These are phyloP conservation scores for Radiomyces spectabilis DNA, from an alignment of 192 early-diverging fungal species.

Conservation along the genomic window DNA sequence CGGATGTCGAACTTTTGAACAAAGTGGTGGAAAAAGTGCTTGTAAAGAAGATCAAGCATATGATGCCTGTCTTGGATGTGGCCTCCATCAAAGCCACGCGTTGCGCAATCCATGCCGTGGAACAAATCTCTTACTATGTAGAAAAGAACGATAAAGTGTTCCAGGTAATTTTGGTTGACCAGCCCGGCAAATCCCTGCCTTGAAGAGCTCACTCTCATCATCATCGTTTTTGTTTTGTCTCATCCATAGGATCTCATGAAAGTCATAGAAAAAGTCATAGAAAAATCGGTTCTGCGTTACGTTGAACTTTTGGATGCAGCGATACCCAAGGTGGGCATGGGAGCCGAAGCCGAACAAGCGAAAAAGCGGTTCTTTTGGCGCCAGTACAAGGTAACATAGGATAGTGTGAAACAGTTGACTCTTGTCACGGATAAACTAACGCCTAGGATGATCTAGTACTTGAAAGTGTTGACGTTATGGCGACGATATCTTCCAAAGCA, in stretches of 20 bases:
- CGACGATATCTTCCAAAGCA: constrained; percentile 5
- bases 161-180: constrained; percentile 6
- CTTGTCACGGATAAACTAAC: not conserved
- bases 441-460: not conserved
- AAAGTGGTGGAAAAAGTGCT: constrained; percentile 27
- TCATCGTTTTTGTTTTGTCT: not conserved
- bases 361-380: constrained; percentile 23
- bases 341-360: not conserved
- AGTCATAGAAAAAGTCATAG: constrained; percentile 2
- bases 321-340: not conserved
- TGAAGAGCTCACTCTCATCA: not conserved
- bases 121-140: constrained; percentile 31
- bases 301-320: constrained; percentile 11
- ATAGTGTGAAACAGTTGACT: no score
- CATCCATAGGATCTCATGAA: constrained; percentile 6
- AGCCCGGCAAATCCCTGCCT: not conserved
- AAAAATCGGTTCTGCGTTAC: constrained; percentile 11
- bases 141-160: constrained; percentile 15
- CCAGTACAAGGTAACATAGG: constrained; percentile 20
- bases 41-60: constrained; percentile 11
- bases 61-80: constrained; percentile 16
- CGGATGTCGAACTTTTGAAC: constrained; percentile 27
- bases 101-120: constrained; percentile 10
- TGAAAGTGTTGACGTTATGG: constrained; percentile 6
- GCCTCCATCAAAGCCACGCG: constrained; percentile 15